phyloP scores from a whole-genome alignment of 148 eudicot species.

The Selenicereus undatus region DNA sequence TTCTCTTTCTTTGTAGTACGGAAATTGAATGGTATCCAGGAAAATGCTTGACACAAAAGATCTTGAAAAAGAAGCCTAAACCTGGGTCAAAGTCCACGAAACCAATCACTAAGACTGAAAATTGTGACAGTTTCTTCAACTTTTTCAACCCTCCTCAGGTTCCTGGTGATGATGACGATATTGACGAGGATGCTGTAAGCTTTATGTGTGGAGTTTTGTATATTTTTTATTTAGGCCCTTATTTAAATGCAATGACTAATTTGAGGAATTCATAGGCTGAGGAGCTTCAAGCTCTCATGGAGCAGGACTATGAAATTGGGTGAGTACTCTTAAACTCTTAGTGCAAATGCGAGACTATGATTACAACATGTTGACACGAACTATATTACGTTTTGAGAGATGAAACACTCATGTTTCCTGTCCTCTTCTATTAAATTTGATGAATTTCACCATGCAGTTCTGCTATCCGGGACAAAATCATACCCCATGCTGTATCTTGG shows the following conservation, averaged over 20 bases:
- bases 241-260: neutral
- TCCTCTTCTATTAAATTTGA: neutral
- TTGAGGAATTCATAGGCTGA: conserved; percentile 53
- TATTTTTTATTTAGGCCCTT: neutral
- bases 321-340: conserved; percentile 27
- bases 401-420: neutral
- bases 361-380: neutral
- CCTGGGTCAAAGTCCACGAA: conserved; percentile 77
- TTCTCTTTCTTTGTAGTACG: conserved; percentile 44
- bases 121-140: conserved; percentile 82
- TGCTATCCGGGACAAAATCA: conserved; percentile 70
- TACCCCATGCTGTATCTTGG: conserved; percentile 92
- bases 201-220: neutral
- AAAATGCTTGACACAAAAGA: conserved; percentile 81
- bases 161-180: conserved; percentile 73
- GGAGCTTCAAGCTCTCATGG: conserved; percentile 80
- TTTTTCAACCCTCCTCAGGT: conserved; percentile 87
- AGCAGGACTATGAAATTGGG: conserved; percentile 95
- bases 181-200: conserved; percentile 73
- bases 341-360: neutral
- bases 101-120: conserved; percentile 68
- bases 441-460: conserved; percentile 36
- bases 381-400: neutral
- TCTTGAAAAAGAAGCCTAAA: conserved; percentile 78
- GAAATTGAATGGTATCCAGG: conserved; percentile 88